phyloP scores from a whole-genome alignment of 2,329 filamentous ascomycete genomes.

The Aspergillus thermomutatus region DNA sequence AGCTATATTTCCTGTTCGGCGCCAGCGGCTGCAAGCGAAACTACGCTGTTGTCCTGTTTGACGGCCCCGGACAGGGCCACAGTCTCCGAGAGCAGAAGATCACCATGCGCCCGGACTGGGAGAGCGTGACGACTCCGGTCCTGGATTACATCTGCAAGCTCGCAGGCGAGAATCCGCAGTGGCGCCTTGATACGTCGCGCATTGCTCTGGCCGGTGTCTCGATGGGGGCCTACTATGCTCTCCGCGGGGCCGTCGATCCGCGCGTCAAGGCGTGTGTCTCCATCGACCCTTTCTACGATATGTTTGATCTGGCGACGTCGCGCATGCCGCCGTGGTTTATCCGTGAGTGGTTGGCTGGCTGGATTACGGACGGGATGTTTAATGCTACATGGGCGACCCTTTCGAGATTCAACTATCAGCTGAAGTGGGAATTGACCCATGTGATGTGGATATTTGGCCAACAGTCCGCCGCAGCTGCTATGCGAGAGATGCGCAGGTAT shows the following conservation, averaged over 20 bases:
- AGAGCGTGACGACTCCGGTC: no score
- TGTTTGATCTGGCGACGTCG: constrained; percentile 4
- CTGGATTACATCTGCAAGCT: neutral
- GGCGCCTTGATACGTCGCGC: neutral
- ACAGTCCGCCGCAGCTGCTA: neutral
- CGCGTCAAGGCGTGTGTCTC: constrained; percentile 3
- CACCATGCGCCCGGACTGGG: no score
- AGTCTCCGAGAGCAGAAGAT: no score
- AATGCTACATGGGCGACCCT: neutral
- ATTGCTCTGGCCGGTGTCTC: constrained; percentile 1
- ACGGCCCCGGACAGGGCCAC: no score
- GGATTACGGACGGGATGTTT: constrained; percentile 1
- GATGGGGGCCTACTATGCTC: constrained; percentile 3
- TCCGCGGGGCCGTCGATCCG: constrained; percentile 1
- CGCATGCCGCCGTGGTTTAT: neutral
- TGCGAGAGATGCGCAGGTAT: constrained; percentile 1
- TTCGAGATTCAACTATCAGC: neutral
- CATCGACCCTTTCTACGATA: constrained; percentile 7
- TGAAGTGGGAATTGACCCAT: constrained; percentile 3
- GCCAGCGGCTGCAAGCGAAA: no score
- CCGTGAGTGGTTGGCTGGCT: neutral
- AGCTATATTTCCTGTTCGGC: no score
- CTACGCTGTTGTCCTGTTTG: no score
- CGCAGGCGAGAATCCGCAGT: neutral
- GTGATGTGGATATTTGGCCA: constrained; percentile 1